These are phyloP conservation scores for Condylostoma magnum DNA, from an alignment of 169 alveolate species.

Conservation along the genomic window DNA sequence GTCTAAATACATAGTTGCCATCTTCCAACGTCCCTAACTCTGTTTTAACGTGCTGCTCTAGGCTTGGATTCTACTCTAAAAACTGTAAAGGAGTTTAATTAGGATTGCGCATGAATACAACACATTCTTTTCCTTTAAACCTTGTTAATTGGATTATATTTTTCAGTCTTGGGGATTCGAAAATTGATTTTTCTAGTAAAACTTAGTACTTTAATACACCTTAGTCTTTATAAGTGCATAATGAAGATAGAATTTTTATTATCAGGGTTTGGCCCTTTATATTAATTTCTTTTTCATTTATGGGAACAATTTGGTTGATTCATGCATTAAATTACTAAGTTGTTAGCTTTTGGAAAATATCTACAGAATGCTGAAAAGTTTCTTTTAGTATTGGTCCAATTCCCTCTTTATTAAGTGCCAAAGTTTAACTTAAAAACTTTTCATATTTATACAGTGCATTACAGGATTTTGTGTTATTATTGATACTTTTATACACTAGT, in stretches of 20 bases:
- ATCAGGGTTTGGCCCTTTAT: conserved; percentile 6
- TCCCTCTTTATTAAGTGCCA: neutral
- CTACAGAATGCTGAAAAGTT: conserved; percentile 5
- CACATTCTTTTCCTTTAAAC: neutral
- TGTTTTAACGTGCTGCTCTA: neutral
- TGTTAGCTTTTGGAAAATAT: neutral
- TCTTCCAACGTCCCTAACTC: neutral
- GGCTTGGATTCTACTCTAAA: conserved; percentile 1
- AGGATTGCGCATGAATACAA: too few species aligned
- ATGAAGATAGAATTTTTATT: neutral
- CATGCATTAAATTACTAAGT: neutral
- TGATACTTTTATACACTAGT: neutral
- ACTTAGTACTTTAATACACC: neutral
- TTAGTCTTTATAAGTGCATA: conserved; percentile 12
- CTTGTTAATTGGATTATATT: neutral
- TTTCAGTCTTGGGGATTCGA: neutral
- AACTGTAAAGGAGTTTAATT: too few species aligned
- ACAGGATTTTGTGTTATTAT: neutral
- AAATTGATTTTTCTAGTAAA: neutral
- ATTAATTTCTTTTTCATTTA: neutral
- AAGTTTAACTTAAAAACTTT: neutral
- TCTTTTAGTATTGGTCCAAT: neutral
- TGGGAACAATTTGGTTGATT: neutral
- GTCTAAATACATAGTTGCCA: neutral
- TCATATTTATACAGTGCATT: conserved; percentile 9